phyloP scores from a whole-genome alignment of 192 early-diverging fungal species.

The Coemansia sp. region DNA sequence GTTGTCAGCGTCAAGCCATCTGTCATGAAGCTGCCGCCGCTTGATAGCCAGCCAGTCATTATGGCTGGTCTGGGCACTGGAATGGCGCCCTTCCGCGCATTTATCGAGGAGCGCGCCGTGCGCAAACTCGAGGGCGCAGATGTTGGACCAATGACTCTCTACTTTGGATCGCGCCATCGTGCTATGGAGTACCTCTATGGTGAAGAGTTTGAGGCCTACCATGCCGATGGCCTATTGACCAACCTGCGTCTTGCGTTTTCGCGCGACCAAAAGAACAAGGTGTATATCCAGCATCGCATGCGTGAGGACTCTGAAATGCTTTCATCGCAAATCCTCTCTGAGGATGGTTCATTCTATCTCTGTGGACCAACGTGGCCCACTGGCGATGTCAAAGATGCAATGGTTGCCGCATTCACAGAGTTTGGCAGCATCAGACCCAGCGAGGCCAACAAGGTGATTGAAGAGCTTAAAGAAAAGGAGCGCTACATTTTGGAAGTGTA shows the following conservation, averaged over 20 bases:
- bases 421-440: slow-evolving; percentile 60
- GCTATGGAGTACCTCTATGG: slow-evolving; percentile 94
- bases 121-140: slow-evolving; percentile 71
- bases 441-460: slow-evolving; percentile 72
- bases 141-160: slow-evolving; percentile 93
- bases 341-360: slow-evolving; percentile 90
- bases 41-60: slow-evolving; percentile 81
- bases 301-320: slow-evolving; percentile 77
- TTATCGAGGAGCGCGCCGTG: slow-evolving; percentile 90
- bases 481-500: slow-evolving; percentile 92
- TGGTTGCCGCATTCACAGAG: slow-evolving; percentile 72
- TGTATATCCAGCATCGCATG: slow-evolving; percentile 97
- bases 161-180: slow-evolving; percentile 95
- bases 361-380: slow-evolving; percentile 97
- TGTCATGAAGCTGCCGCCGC: slow-evolving; percentile 91
- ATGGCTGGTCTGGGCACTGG: slow-evolving; percentile 98
- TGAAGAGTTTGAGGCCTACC: slow-evolving; percentile 95
- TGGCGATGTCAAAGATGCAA: slow-evolving; percentile 90
- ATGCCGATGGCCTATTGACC: slow-evolving; percentile 84
- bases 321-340: slow-evolving; percentile 69
- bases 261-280: slow-evolving; percentile 89
- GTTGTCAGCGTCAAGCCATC: slow-evolving; percentile 93
- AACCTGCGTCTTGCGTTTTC: slow-evolving; percentile 91
- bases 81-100: slow-evolving; percentile 98
- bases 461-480: slow-evolving; percentile 91